Conservation (phyloP, 1,139 yeast species). For the Hyphopichia fennica region DNA sequence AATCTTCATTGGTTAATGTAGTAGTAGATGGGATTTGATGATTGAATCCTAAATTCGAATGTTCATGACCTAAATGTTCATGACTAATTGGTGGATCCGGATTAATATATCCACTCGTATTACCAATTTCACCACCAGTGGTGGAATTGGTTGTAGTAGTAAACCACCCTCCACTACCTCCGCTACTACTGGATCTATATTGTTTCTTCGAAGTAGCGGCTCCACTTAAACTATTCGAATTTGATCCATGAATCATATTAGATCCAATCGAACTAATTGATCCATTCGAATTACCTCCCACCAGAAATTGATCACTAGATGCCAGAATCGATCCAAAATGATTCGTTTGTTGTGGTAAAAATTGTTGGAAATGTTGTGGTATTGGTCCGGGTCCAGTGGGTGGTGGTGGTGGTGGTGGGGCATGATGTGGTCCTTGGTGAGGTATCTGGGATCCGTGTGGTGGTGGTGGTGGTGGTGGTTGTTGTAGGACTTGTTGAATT, state of each 20-base stretch:
- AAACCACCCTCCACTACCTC: constrained; percentile 5
- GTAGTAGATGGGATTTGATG: constrained; percentile 1
- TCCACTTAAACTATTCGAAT: constrained; percentile 8
- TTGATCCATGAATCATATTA: constrained; percentile 6
- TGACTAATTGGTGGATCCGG: constrained; percentile 5
- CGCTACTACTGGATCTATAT: constrained; percentile 1
- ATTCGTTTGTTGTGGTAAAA: constrained; percentile 9
- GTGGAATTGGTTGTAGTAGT: constrained; percentile 3
- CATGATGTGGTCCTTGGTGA: neutral
- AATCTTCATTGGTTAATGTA: constrained; percentile 1
- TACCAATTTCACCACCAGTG: constrained; percentile 5
- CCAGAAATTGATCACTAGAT: constrained; percentile 13
- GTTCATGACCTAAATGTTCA: neutral
- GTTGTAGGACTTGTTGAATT: constrained; percentile 3
- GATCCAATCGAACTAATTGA: constrained; percentile 13
- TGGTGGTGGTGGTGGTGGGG: neutral
- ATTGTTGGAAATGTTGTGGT: constrained; percentile 15
- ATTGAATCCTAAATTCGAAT: neutral
- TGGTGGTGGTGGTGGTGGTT: constrained; percentile 3
- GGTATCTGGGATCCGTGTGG: constrained; percentile 1
- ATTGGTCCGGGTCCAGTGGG: constrained; percentile 7
- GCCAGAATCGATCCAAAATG: constrained; percentile 12
- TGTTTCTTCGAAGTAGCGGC: constrained; percentile 6
- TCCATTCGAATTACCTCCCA: constrained; percentile 12
- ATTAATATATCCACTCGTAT: constrained; percentile 6